Evolutionary conservation across 73 alveolate species (phyloP), one percentile per base, ranked within the genome.

Genomic region (Breviolum minutum): DNA sequence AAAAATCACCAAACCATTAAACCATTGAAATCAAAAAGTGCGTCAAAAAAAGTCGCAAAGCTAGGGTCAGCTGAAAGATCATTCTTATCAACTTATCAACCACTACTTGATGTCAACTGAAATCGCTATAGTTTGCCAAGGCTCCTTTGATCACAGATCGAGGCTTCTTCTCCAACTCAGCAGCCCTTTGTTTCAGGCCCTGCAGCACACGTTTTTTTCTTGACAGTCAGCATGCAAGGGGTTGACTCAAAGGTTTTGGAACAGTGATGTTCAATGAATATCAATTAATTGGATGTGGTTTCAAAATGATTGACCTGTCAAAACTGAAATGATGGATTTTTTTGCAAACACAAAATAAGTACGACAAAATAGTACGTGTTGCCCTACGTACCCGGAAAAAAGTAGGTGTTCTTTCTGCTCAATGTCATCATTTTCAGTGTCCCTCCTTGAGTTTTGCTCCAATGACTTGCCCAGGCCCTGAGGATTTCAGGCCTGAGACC

Each of bases 141-240:
- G 66, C 98, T 5, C 98, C 98, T 74, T 92, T 92, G 90, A 92
- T 92, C 61, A 92, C 98, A 6, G 98, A 92, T 20, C 98, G 90
- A 8, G 98, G 98, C 90, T 92, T 92, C 90, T 92, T 92, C 68
- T 92, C 98, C 29, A 92, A 90, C 91, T 92, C 98, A 13, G 90
- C 90, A 8, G 98, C 98, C 16, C 98, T 24, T 81, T 92, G 82
- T 81, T 92, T 92, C 81, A 92, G 90, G 91, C 98, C 98, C 98
- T 92, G 80, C 11, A 11, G 68, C 90, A 27, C 27, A 24, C 62
- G 76, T 73, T 24, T 19, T 24, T 29, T 7, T n/a, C n/a, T 40
- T 24, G 81, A 30, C 29, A 73, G 54, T 29, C 40, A 14, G 54
- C 54, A 40, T 40, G 3, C 54, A 40, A 40, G 5, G 3, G 3